These are phyloP conservation scores for Trichoderma pleuroti DNA, from an alignment of 2,329 filamentous ascomycete species.

Conservation along the genomic window DNA sequence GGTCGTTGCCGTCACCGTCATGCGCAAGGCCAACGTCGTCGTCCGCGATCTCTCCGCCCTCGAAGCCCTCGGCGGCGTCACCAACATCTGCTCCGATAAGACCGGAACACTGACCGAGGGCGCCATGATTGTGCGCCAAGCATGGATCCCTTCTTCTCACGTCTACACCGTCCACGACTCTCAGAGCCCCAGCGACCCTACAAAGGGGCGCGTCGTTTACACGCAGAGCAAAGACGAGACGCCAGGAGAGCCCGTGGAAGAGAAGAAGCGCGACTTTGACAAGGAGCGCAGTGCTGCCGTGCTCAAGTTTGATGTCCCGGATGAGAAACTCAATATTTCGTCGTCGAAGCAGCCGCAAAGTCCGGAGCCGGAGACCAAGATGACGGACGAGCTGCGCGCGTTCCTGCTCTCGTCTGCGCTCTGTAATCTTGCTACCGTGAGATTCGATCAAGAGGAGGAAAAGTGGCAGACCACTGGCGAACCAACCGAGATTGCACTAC, in stretches of 20 bases:
- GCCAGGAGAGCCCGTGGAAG: conserved; percentile 11
- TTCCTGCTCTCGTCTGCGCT: conserved; percentile 58
- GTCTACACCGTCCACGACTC: conserved; percentile 60
- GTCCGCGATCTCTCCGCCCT: conserved; percentile 64
- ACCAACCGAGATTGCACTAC: conserved; percentile 72
- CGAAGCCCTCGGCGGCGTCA: conserved; percentile 67
- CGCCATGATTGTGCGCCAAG: conserved; percentile 66
- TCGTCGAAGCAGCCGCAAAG: conserved; percentile 27
- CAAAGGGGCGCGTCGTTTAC: conserved; percentile 51
- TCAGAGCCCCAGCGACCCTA: conserved; percentile 59
- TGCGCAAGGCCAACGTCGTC: conserved; percentile 62
- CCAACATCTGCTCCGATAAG: conserved; percentile 71
- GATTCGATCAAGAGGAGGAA: conserved; percentile 50
- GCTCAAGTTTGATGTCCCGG: conserved; percentile 61
- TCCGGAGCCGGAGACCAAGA: conserved; percentile 38
- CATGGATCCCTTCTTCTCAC: conserved; percentile 58
- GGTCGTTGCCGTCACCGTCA: conserved; percentile 61
- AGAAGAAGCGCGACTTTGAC: conserved; percentile 47
- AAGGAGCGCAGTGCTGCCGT: conserved; percentile 57
- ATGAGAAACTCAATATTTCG: conserved; percentile 48
- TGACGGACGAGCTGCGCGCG: conserved; percentile 48
- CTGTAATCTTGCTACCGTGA: conserved; percentile 62
- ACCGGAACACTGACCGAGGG: conserved; percentile 67
- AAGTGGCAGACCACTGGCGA: conserved; percentile 67
- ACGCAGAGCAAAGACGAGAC: conserved; percentile 36